Evolutionary conservation across 768 basidiomycete species (phyloP), one percentile per base, ranked within the genome.

Genomic region (Saitozyma sp.): DNA sequence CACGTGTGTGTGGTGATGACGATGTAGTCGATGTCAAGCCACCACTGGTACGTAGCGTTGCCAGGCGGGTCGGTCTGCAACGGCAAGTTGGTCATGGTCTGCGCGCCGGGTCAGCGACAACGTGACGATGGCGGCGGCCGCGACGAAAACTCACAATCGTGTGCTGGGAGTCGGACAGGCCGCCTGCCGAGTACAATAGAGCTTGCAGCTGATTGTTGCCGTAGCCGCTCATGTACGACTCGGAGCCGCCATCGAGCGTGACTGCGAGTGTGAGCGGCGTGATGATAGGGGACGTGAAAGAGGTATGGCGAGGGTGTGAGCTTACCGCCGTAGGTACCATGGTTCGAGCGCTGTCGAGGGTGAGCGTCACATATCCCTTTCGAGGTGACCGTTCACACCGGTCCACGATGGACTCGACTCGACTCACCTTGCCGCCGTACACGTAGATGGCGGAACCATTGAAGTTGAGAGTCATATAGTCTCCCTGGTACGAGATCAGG

Each of bases 1-100:
- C 50, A 68, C 67, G 39, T 51, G 7, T 59, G 13, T 4, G 59
- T 56, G 17, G 66, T 65, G 41, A 70, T 59, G 7, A 70, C 61
- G 6, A 62, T 61, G 49, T 64, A 73, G 46, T 73, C 71, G 39
- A 73, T 59, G 50, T 73, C 71, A 7, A 73, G 58, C 61, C 63
- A 71, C 61, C 61, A 65, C 51, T 61, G 43, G 8, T 50, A 14
- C 7, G 50, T 62, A 11, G 40, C 54, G 49, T 65, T 65, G 3
- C 14, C 46, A 3, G 67, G 50, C 5, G 62, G 51, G 46, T 52
- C 60, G 38, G 59, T 66, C 49, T 49, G 49, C 4, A 40, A 42
- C 3, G 62, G 63, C 38, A 52, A 29, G 45, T 70, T 55, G 13
- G 59, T 49, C 52, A 65, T 20, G 7, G 54, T 57, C 64, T 65